Conservation (phyloP, 2,329 filamentous ascomycete genomes). For the Onygena corvina region DNA sequence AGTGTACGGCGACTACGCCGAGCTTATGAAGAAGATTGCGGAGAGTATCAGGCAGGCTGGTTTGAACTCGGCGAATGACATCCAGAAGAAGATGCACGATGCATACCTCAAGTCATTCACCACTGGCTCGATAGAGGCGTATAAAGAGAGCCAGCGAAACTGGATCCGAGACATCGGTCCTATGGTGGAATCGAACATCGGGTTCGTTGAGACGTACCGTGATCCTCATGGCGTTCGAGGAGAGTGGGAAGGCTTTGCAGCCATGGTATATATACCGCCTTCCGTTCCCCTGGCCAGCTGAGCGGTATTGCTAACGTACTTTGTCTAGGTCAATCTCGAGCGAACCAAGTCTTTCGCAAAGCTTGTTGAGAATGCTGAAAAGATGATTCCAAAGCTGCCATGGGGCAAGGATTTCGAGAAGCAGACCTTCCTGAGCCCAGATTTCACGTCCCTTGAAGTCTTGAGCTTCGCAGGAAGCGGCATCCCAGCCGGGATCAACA, state of each 20-base stretch:
- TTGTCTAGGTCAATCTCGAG: constrained; percentile 67
- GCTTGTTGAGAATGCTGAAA: constrained; percentile 67
- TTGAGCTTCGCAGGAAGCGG: constrained; percentile 61
- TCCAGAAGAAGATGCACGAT: constrained; percentile 58
- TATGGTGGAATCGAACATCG: constrained; percentile 66
- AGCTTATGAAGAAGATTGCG: constrained; percentile 57
- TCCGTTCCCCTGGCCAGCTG: background rate
- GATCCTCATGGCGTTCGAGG: constrained; percentile 70
- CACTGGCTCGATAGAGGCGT: constrained; percentile 60
- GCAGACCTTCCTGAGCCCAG: constrained; percentile 85
- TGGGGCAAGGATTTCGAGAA: constrained; percentile 89
- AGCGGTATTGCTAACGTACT: constrained; percentile 24
- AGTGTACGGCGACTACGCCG: constrained; percentile 61
- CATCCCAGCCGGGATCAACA: constrained; percentile 49
- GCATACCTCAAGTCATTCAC: constrained; percentile 66
- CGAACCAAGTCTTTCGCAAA: constrained; percentile 77
- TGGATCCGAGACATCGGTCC: constrained; percentile 79
- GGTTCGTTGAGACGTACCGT: constrained; percentile 76
- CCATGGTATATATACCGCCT: constrained; percentile 35
- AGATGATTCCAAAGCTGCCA: constrained; percentile 76
- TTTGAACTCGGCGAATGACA: constrained; percentile 59
- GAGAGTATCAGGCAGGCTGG: constrained; percentile 56
- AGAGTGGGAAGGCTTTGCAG: constrained; percentile 78
- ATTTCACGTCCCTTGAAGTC: constrained; percentile 91
- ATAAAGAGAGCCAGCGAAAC: constrained; percentile 66